Percentiles rank a stretch among this genome's conserved stretches.
phyloP scores from a whole-genome alignment of 202 grass and related monocot genomes.

The Hordeum pubiflorum region DNA sequence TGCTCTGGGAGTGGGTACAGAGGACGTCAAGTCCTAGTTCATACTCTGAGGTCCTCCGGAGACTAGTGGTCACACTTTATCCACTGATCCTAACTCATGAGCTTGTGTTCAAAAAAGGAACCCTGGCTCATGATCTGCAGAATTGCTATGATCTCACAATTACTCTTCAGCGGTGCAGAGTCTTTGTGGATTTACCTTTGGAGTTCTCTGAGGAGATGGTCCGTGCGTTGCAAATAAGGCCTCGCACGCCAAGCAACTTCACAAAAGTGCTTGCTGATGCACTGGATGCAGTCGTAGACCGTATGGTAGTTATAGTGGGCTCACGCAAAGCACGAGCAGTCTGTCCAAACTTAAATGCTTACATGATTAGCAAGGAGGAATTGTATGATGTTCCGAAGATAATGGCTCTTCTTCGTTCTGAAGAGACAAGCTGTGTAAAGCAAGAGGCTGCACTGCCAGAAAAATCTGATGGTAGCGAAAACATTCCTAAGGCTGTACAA shows the following conservation, averaged over 20 bases:
- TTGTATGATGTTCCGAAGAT: conserved; percentile 34
- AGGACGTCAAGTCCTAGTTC: too few relatives aligned
- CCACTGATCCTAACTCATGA: too few relatives aligned
- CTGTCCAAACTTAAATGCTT: conserved; percentile 24
- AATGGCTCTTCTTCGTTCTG: conserved; percentile 28
- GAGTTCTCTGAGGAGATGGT: conserved; percentile 40
- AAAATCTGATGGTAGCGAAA: not conserved
- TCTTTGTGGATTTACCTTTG: conserved; percentile 34
- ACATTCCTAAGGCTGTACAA: not conserved
- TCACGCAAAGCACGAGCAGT: not conserved
- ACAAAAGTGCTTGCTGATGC: conserved; percentile 44
- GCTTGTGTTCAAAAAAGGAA: too few relatives aligned
- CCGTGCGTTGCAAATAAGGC: not conserved
- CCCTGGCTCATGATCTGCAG: not conserved
- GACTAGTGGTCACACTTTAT: too few relatives aligned
- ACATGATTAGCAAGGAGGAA: conserved; percentile 24
- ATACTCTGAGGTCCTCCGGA: too few relatives aligned
- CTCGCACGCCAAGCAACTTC: not conserved
- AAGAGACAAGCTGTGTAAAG: not conserved
- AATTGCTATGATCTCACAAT: conserved; percentile 19
- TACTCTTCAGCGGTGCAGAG: not conserved
- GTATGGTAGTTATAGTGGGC: conserved; percentile 43
- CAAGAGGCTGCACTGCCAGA: not conserved
- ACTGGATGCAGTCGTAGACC: conserved; percentile 33
- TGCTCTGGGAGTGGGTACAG: too few relatives aligned